Conservation (phyloP, 176 grass and related monocot species). For the Poa pratensis region DNA sequence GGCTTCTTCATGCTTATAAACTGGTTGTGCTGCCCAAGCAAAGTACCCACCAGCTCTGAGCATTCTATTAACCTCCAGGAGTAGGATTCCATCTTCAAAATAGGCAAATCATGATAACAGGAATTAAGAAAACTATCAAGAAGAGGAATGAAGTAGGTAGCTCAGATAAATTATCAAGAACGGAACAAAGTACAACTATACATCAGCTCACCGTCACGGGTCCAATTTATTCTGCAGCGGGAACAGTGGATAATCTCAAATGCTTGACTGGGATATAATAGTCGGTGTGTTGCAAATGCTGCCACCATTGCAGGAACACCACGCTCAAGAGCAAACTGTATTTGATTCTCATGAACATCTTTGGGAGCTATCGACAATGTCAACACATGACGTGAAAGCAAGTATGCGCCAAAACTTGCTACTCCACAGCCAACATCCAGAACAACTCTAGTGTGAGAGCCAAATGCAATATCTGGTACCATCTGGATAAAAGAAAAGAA, state of each 20-base stretch:
- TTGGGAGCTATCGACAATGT: constrained; percentile 97
- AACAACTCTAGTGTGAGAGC: constrained; percentile 76
- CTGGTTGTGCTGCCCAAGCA: constrained; percentile 95
- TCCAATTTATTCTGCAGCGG: constrained; percentile 96
- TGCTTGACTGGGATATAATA: constrained; percentile 87
- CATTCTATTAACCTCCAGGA: constrained; percentile 97
- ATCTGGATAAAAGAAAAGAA: constrained; percentile 63
- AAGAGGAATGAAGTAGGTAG: background rate
- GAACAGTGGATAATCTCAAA: constrained; percentile 97
- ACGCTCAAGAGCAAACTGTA: constrained; percentile 97
- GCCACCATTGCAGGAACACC: constrained; percentile 86
- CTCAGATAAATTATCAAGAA: constrained; percentile 8
- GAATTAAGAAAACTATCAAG: constrained; percentile 13
- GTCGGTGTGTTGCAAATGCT: constrained; percentile 77
- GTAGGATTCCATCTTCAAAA: constrained; percentile 86
- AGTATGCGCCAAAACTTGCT: constrained; percentile 96
- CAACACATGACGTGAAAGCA: constrained; percentile 84
- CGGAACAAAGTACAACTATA: constrained; percentile 16
- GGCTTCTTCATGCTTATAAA: constrained; percentile 95
- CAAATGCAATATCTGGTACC: constrained; percentile 94
- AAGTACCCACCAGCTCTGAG: constrained; percentile 95
- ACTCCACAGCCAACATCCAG: constrained; percentile 93
- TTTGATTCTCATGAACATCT: constrained; percentile 99
- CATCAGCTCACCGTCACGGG: constrained; percentile 68
- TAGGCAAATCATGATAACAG: constrained; percentile 14